Evolutionary conservation across 2,329 filamentous ascomycete genomes (phyloP).

Genomic region (Cordyceps javanica): DNA sequence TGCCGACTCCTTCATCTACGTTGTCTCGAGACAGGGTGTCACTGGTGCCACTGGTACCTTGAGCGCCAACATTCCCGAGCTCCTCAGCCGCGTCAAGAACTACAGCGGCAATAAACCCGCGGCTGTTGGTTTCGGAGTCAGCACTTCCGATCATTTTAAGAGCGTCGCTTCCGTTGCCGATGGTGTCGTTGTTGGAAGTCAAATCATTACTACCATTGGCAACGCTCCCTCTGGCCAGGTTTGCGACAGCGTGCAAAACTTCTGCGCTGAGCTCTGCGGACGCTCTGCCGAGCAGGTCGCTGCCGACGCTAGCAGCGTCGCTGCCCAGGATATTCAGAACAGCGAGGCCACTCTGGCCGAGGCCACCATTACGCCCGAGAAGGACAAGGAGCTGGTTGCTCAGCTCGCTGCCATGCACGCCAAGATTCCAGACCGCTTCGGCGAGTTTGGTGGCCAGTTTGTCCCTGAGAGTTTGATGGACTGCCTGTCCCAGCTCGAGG

Average conservation of each 20-base stretch:
- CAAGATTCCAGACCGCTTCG: constrained; percentile 79
- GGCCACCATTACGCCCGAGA: constrained; percentile 60
- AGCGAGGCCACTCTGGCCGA: constrained; percentile 60
- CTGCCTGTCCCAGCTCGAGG: constrained; percentile 83
- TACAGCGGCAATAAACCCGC: constrained; percentile 88
- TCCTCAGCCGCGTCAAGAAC: constrained; percentile 80
- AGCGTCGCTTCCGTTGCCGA: constrained; percentile 80
- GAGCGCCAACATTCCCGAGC: constrained; percentile 72
- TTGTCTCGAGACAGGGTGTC: constrained; percentile 94
- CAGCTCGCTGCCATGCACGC: constrained; percentile 78
- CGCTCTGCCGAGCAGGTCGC: constrained; percentile 26
- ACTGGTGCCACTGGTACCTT: constrained; percentile 83
- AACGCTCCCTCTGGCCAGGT: constrained; percentile 30
- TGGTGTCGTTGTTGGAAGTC: constrained; percentile 92
- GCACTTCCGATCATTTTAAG: constrained; percentile 88
- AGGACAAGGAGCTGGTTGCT: constrained; percentile 61
- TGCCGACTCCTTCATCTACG: constrained; percentile 97
- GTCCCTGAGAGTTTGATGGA: constrained; percentile 98
- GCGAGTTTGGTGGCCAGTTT: constrained; percentile 94
- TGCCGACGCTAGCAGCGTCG: constrained; percentile 25
- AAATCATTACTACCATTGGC: constrained; percentile 79
- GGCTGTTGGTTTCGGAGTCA: constrained; percentile 93
- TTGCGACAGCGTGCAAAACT: constrained; percentile 61
- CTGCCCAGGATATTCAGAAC: constrained; percentile 61
- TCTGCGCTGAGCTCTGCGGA: constrained; percentile 65